phyloP scores from a whole-genome alignment of 192 early-diverging fungal genomes.

The Piromyces finnis region DNA sequence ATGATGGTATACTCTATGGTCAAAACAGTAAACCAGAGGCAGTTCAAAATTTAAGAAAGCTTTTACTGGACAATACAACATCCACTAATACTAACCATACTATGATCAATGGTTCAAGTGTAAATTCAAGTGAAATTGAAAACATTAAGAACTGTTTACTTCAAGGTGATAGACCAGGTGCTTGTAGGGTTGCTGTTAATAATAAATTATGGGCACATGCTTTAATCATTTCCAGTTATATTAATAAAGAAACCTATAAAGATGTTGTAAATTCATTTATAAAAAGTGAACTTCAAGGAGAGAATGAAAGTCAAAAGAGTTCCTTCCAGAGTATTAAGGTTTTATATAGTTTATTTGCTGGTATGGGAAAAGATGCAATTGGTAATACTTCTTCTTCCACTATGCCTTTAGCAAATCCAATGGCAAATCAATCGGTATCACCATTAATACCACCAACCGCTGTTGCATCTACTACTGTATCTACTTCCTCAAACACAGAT shows the following conservation, averaged over 20 bases:
- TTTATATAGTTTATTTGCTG: conserved; percentile 11
- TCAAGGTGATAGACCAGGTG: conserved; percentile 15
- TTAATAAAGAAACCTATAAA: conserved; percentile 65
- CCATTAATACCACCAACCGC: neutral
- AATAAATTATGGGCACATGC: conserved; percentile 70
- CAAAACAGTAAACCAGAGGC: conserved; percentile 7
- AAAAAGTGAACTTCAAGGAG: conserved; percentile 27
- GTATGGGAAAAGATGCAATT: conserved; percentile 3
- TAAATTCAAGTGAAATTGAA: conserved; percentile 4
- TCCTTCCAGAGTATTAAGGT: conserved; percentile 14
- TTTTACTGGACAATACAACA: conserved; percentile 17
- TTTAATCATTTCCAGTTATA: conserved; percentile 70
- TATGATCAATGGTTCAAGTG: neutral
- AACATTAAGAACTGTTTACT: conserved; percentile 13
- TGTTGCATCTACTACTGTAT: neutral
- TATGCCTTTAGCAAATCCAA: neutral
- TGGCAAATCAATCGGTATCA: neutral
- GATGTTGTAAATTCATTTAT: conserved; percentile 58
- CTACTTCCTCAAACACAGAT: conserved; percentile 5
- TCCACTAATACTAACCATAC: conserved; percentile 2
- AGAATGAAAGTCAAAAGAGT: conserved; percentile 15
- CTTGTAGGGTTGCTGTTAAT: conserved; percentile 19
- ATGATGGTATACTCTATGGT: conserved; percentile 38
- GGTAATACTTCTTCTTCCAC: neutral
- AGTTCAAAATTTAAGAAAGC: conserved; percentile 22